Base-by-base conservation (phyloP, 108 stramenopile genomes). In the Aurantiochytrium sp. region DNA sequence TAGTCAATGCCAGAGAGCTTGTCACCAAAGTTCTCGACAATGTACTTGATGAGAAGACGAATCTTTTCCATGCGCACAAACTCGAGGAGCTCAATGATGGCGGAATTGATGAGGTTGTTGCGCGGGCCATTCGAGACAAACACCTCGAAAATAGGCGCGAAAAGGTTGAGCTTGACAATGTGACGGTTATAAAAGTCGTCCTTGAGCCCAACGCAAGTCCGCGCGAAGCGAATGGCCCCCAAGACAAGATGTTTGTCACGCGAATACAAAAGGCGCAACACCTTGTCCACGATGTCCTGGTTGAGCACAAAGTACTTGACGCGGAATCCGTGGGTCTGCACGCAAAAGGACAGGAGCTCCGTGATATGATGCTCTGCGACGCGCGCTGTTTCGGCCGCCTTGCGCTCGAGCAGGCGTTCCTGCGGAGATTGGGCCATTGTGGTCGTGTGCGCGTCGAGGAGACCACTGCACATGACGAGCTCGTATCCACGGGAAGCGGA, bases 161-260 rank as follows among this genome's bases (percentile, higher is more conserved):
- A 42, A 5, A 90, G 88, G 60, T 91, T 91, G 88, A 91, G 89
- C 83, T 92, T 92, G 51, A 91, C 91, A 45, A 91, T 51, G 55
- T 91, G 87, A 4, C 93, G 88, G 59, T 92, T 90, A 90, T 94
- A 94, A 64, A 93, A 94, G 58, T 94, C 93, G 55, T 94, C 93
- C 90, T 93, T 94, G 44, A 92, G 87, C 14, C 90, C 91, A 16
- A 94, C 91, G 64, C 91, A 91, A 49, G 92, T 92, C 19, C 92
- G 90, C 23, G 92, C 88, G 60, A 94, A 94, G 5, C 92, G 71
- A 5, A 94, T 28, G 1, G 93, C 93, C 12, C 90, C 72, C 55
- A 93, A 71, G 45, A 73, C 58, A n/a, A 93, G 71, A 88, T 76
- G 90, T 60, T 92, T 91, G 53, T 91, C 90, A 47, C 90, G 60